A percentile compares a stretch with the other conserved stretches of the same genome.
Evolutionary conservation across 1,139 yeast genomes (phyloP).

Genomic region (Blastobotrys apis): DNA sequence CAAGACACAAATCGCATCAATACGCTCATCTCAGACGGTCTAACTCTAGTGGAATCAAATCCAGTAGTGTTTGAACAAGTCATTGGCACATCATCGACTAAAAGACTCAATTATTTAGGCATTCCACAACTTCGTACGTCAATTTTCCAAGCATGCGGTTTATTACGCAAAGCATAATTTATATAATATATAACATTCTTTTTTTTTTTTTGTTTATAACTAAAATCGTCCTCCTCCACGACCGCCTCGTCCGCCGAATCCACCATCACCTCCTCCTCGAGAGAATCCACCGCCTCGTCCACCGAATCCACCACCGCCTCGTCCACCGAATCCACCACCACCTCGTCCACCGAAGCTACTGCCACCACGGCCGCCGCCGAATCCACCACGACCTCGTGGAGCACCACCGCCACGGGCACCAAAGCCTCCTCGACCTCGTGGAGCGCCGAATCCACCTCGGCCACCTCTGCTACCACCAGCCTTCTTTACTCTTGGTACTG

Average conservation of each 20-base stretch:
- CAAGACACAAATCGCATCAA: slow-evolving; percentile 17
- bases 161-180: slow-evolving; percentile 10
- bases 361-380: slow-evolving; percentile 37
- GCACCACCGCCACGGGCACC: slow-evolving; percentile 42
- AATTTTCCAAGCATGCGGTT: slow-evolving; percentile 20
- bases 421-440: slow-evolving; percentile 41
- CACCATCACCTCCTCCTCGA: slow-evolving; percentile 26
- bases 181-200: background rate
- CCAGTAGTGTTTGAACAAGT: slow-evolving; percentile 24
- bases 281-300: slow-evolving; percentile 39
- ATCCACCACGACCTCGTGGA: slow-evolving; percentile 36
- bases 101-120: slow-evolving; percentile 22
- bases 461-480: slow-evolving; percentile 46
- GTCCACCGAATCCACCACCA: slow-evolving; percentile 39
- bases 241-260: slow-evolving; percentile 41
- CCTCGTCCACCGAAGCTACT: slow-evolving; percentile 40
- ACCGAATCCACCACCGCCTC: slow-evolving; percentile 40
- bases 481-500: slow-evolving; percentile 72
- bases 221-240: slow-evolving; percentile 33
- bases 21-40: slow-evolving; percentile 11
- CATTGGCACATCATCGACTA: slow-evolving; percentile 25
- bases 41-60: slow-evolving; percentile 10
- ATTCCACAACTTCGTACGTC: slow-evolving; percentile 28
- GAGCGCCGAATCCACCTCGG: slow-evolving; percentile 44
- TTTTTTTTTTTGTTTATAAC: background rate